Evolutionary conservation across 306 rosid genomes (phyloP), one percentile per base, ranked within the genome.

Genomic region (Fragaria iinumae): DNA sequence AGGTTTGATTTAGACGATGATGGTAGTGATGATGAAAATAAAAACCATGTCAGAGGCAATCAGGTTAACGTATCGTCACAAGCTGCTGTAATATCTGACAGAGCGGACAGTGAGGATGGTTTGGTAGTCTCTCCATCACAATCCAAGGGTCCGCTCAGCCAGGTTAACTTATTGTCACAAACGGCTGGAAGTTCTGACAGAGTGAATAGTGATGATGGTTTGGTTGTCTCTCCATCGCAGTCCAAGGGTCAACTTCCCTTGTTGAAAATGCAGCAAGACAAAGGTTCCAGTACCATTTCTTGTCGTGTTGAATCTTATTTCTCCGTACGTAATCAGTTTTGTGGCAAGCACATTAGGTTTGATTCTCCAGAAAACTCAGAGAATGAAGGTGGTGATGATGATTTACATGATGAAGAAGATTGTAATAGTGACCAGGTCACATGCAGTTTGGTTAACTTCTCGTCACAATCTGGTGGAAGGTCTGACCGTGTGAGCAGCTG

Each of bases 1-100:
- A 91, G 88, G 66, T 95, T 95, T 86, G 78, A 2, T 43, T 86
- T 97, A 32, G 97, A 84, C 47, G 89, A 84, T 79, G 95, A 87
- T 73, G 80, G 14, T 76, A 82, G 80, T 73, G 81, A 83, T 80
- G 86, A 80, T 83, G 87, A 81, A 48, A 82, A 60, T 81, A 66
- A 78, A 75, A 78, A 75, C 72, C 21, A 47, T 48, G 64, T 34
- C 25, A 72, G 10, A 11, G 84, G 74, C 3, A 72, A 68, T 56
- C 82, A 73, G 38, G 64, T 79, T 76, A 82, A 69, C 20, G 11
- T 85, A 48, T 80, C 89, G 8, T 69, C 86, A 64, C 82, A 87
- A 56, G 70, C 71, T 53, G 81, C 74, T 71, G 76, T 60, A 82
- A 80, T 77, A 83, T 79, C 87, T 29, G 93, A 62, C 41, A 29